These are phyloP conservation scores for Dendrobium catenatum DNA, from an alignment of 106 monocot species.

Conservation along the genomic window DNA sequence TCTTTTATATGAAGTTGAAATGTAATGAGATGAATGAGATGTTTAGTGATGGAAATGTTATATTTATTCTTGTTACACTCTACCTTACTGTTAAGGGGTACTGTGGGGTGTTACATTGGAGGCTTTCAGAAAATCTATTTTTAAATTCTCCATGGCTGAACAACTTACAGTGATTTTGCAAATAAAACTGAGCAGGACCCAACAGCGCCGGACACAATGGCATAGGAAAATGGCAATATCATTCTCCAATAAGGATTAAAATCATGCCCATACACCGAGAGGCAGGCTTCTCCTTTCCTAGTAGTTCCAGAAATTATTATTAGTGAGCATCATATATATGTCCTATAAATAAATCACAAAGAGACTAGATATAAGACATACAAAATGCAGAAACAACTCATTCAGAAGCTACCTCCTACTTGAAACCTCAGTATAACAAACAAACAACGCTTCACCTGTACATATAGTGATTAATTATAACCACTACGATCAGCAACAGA, in stretches of 20 bases:
- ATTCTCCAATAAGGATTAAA: constrained; percentile 60
- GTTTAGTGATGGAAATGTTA: too few relatives aligned
- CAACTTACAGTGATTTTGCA: constrained; percentile 94
- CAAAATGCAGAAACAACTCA: background rate
- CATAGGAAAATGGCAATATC: constrained; percentile 88
- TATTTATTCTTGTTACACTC: too few relatives aligned
- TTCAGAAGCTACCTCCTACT: background rate
- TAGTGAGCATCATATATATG: constrained; percentile 1
- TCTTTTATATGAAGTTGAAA: too few relatives aligned
- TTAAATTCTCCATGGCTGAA: background rate
- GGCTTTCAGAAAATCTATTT: background rate
- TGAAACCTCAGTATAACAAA: background rate
- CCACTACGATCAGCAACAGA: constrained; percentile 61
- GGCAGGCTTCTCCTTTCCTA: constrained; percentile 63
- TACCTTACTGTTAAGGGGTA: too few relatives aligned
- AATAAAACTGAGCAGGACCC: constrained; percentile 97
- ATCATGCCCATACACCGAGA: constrained; percentile 47
- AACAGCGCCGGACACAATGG: constrained; percentile 86
- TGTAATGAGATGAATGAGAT: too few relatives aligned
- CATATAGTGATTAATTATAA: constrained; percentile 67
- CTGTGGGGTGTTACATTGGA: too few relatives aligned
- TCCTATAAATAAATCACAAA: background rate
- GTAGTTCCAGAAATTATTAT: constrained; percentile 11
- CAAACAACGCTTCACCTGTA: constrained; percentile 49
- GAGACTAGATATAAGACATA: background rate